Base-by-base conservation (phyloP, 2,329 filamentous ascomycete species). In the Ophiostoma pallidulum region DNA sequence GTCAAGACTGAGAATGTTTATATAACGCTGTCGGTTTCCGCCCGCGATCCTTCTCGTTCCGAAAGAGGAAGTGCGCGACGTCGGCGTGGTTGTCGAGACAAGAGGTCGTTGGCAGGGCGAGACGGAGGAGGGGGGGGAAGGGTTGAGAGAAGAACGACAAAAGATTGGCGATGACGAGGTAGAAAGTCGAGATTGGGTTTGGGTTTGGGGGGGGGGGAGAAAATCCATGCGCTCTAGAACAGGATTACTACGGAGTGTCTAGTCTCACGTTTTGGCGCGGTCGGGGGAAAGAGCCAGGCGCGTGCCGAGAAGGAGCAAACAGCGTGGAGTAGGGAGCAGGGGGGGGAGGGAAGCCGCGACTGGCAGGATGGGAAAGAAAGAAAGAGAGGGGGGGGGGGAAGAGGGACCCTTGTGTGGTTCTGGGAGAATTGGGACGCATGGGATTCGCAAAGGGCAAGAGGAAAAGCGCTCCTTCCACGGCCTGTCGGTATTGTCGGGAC, bases 241-340 rank as follows among this genome's bases (percentile, higher is more conserved):
- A 33, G 37, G 37, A 33, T n/a, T n/a, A n/a, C n/a, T n/a, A 46
- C 40, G 32, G 43, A 32, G 43, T 36, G 40, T 46, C 43, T 40
- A 19, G 28, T 46, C 26, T 33, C 43, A 45, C 24, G 33, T 18
- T 33, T 45, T 32, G 33, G 29, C 33, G 41, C 31, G 31, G 29
- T 35, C 13, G 29, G 33, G n/a, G 20, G 42, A 36, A 29, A 33
- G 41, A 44, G 33, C 29, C 19, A 26, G 38, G 22, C 42, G 42
- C 42, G 33, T 24, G 22, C 35, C 35, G 32, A 22, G 33, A 37
- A 28, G 24, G 24, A 28, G 24, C 14, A 14, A 45, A 37, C 24
- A 37, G 33, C 33, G 29, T 22, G 32, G 22, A 32, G 42, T 33
- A 18, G 29, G 29, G 42, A 28, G 12, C 22, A 13, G 20, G 8